Conservation (phyloP, 371 early-diverging fungal genomes). For the Umbelopsis sp. region DNA sequence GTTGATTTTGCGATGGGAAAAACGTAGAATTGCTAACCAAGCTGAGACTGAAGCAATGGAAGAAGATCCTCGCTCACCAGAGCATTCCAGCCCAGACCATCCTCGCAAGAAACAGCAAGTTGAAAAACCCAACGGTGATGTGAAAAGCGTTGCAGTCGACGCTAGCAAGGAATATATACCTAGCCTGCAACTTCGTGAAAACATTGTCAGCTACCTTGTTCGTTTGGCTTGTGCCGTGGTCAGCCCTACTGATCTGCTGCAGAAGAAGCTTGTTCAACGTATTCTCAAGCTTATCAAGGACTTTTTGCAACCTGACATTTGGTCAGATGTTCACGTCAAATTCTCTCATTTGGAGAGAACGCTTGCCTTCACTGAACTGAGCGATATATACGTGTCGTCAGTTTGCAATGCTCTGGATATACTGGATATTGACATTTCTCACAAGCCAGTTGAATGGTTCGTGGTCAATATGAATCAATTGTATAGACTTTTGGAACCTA, state of each 20-base stretch:
- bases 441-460: constrained; percentile 70
- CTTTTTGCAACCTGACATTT: constrained; percentile 59
- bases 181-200: constrained; percentile 64
- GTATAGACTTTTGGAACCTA: constrained; percentile 69
- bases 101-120: constrained; percentile 40
- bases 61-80: constrained; percentile 22
- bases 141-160: constrained; percentile 27
- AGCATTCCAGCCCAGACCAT: constrained; percentile 28
- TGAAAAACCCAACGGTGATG: constrained; percentile 30
- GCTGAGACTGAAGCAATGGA: constrained; percentile 31
- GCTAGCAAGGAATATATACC: constrained; percentile 52
- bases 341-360: constrained; percentile 55
- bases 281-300: constrained; percentile 66
- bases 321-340: constrained; percentile 65
- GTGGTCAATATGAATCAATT: constrained; percentile 66
- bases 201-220: constrained; percentile 69
- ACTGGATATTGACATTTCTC: constrained; percentile 63
- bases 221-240: constrained; percentile 70
- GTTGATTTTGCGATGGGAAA: constrained; percentile 90
- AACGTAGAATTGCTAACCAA: constrained; percentile 42
- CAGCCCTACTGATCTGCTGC: constrained; percentile 55
- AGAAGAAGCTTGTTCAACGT: constrained; percentile 61
- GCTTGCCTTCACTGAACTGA: constrained; percentile 44
- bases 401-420: constrained; percentile 75
- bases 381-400: constrained; percentile 42